These are phyloP conservation scores for Actinomortierella wolfii DNA, from an alignment of 371 early-diverging fungal genomes.

Conservation along the genomic window DNA sequence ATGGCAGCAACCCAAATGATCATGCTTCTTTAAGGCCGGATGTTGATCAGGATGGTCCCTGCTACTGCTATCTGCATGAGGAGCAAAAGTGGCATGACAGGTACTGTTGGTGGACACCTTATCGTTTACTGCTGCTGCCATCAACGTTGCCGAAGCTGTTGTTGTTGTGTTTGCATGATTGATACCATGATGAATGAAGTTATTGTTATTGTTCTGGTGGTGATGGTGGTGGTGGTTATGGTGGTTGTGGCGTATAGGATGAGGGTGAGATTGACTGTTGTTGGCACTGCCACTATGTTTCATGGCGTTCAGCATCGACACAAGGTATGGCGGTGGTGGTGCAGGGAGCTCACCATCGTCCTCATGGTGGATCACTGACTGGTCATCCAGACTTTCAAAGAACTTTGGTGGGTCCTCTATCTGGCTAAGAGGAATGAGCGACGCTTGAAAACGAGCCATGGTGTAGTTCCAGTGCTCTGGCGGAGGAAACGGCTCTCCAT, in stretches of 20 bases:
- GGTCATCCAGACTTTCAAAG: conserved; percentile 32
- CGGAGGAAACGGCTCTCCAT: conserved; percentile 16
- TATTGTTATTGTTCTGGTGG: neutral
- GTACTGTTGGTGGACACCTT: no score
- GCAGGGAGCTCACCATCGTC: neutral
- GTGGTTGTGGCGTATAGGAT: neutral
- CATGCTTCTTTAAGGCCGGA: no score
- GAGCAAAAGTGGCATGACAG: no score
- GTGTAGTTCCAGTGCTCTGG: conserved; percentile 44
- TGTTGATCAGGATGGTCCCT: no score
- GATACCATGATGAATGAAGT: neutral
- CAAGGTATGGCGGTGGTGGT: neutral
- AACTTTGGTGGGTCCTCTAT: conserved; percentile 38
- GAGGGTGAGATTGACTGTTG: neutral
- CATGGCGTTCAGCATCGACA: neutral
- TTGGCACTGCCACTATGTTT: neutral
- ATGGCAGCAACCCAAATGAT: no score
- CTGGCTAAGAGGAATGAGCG: conserved; percentile 35
- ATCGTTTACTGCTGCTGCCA: no score
- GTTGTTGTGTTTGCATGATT: no score
- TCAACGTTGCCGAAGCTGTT: no score
- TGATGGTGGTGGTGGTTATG: conserved; percentile 11
- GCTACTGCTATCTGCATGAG: no score
- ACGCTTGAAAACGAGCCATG: conserved; percentile 43
- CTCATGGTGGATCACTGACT: neutral